Base-by-base conservation (phyloP, 1,284 basidiomycete genomes). In the Fomitiporia mediterranea region DNA sequence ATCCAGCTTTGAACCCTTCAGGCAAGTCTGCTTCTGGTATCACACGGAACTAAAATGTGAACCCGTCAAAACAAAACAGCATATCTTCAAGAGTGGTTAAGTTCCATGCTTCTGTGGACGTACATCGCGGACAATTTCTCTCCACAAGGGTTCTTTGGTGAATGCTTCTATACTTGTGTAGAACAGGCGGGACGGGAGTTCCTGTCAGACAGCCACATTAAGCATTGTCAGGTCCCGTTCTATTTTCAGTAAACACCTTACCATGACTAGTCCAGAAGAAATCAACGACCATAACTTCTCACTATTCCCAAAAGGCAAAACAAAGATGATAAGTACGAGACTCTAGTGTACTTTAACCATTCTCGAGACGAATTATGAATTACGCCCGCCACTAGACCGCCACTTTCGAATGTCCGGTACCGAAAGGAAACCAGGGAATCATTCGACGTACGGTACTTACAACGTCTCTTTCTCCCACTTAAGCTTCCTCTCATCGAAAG, bases 281-380 rank as follows among this genome's bases (percentile, higher is more conserved):
- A 79, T 75, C 71, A 79, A 71, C 57, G 74, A 70, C 73, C 73
- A 79, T 43, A 78, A 68, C 63, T 69, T 81, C 65, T 73, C 71
- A 61, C 72, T 81, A 62, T n/a, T 55, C 65, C 68, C 4, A 46
- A 17, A 27, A 2, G 21, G 23, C 30, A 13, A n/a, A n/a, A n/a
- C n/a, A n/a, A n/a, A n/a, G n/a, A n/a, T n/a, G n/a, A n/a, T n/a
- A n/a, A n/a, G n/a, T 27, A 13, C 17, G 25, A 34, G 6, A 48
- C 30, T 15, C 19, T 13, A 25, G 25, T 27, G 8, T 27, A 13
- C 8, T 9, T 3, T n/a, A n/a, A n/a, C n/a, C n/a, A n/a, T n/a
- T n/a, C n/a, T n/a, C n/a, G n/a, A n/a, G n/a, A n/a, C n/a, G n/a
- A n/a, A n/a, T n/a, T n/a, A n/a, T n/a, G n/a, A n/a, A n/a, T n/a